Percentiles rank a stretch among this genome's conserved stretches.
Evolutionary conservation across 495 filamentous ascomycete genomes (phyloP).

Genomic region (Hypoxylon cercidicola): DNA sequence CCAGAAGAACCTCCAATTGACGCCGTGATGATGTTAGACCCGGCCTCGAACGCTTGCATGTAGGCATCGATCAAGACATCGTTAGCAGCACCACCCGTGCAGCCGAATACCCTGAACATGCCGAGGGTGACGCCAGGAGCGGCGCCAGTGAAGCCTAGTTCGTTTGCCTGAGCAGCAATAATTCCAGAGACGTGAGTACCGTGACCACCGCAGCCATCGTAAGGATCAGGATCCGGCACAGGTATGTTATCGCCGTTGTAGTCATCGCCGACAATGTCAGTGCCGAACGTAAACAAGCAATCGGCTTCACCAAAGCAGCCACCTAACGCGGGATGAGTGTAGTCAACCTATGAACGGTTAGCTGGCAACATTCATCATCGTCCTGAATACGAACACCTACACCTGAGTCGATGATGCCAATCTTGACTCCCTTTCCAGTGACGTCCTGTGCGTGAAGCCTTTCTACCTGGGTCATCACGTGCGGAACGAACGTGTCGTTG

Average conservation of each 20-base stretch:
- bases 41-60: slow-evolving; percentile 65
- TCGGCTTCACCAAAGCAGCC: slow-evolving; percentile 63
- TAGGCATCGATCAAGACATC: slow-evolving; percentile 67
- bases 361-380: too few species aligned
- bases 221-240: slow-evolving; percentile 57
- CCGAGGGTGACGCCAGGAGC: slow-evolving; percentile 65
- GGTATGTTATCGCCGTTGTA: slow-evolving; percentile 57
- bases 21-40: slow-evolving; percentile 68
- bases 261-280: slow-evolving; percentile 63
- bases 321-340: slow-evolving; percentile 66
- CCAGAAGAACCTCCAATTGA: slow-evolving; percentile 66
- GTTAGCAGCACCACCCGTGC: slow-evolving; percentile 56
- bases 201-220: slow-evolving; percentile 58
- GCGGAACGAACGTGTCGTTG: slow-evolving; percentile 55
- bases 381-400: slow-evolving; percentile 3
- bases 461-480: slow-evolving; percentile 62
- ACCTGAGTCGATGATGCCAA: slow-evolving; percentile 60
- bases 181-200: slow-evolving; percentile 64
- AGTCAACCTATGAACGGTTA: slow-evolving; percentile 51
- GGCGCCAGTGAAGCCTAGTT: slow-evolving; percentile 64
- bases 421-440: slow-evolving; percentile 59
- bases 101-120: slow-evolving; percentile 66
- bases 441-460: slow-evolving; percentile 56
- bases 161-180: slow-evolving; percentile 63
- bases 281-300: slow-evolving; percentile 65